These are phyloP conservation scores for Fusarium equiseti DNA, from an alignment of 2,329 filamentous ascomycete species.

Conservation along the genomic window DNA sequence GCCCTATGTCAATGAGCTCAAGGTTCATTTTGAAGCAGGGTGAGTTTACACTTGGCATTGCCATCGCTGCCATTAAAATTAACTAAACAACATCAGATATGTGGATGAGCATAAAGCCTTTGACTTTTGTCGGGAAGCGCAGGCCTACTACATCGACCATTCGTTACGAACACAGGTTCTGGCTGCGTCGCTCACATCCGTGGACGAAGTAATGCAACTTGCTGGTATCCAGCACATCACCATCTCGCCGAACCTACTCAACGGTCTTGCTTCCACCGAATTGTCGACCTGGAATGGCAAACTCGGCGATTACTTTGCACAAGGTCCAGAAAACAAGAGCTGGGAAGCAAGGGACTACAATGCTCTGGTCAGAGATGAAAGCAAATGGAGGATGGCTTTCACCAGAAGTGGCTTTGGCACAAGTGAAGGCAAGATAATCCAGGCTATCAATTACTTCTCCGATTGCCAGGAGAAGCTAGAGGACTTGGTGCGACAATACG, in stretches of 20 bases:
- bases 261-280: constrained; percentile 57
- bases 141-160: constrained; percentile 63
- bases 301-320: constrained; percentile 48
- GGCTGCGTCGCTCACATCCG: constrained; percentile 68
- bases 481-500: constrained; percentile 51
- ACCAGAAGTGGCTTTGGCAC: constrained; percentile 60
- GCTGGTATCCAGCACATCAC: constrained; percentile 71
- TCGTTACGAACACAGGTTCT: constrained; percentile 63
- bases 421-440: constrained; percentile 63
- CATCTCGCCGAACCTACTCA: constrained; percentile 65
- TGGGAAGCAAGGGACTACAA: constrained; percentile 44
- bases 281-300: constrained; percentile 49
- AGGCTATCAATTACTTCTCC: constrained; percentile 70
- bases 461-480: constrained; percentile 67
- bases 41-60: constrained; percentile 45
- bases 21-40: constrained; percentile 68
- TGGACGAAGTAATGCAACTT: constrained; percentile 68
- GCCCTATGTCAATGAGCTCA: constrained; percentile 74
- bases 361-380: constrained; percentile 54
- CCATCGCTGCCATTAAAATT: not conserved
- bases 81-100: constrained; percentile 52
- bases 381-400: constrained; percentile 64
- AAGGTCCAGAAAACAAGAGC: constrained; percentile 47
- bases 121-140: constrained; percentile 62
- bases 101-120: constrained; percentile 63